phyloP scores from a whole-genome alignment of 768 basidiomycete species.

The Lactifluus pinguis region DNA sequence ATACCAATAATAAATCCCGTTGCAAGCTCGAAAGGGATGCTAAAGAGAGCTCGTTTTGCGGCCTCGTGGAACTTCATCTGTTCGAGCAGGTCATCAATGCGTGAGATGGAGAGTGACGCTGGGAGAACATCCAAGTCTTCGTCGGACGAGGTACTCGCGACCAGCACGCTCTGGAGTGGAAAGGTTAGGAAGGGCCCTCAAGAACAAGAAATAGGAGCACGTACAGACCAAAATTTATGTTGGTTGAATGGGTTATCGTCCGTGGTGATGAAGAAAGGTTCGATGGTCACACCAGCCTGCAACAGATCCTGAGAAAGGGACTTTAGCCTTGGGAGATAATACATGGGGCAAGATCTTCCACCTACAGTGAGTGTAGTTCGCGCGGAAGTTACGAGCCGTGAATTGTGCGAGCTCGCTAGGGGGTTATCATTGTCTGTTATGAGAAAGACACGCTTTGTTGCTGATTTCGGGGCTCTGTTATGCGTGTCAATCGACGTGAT shows the following conservation, averaged over 20 bases:
- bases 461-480: constrained; percentile 70
- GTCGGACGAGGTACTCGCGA: constrained; percentile 46
- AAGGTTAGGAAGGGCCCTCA: not conserved
- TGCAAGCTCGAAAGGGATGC: constrained; percentile 70
- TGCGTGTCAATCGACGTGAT: not conserved
- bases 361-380: constrained; percentile 61
- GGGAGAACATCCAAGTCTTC: constrained; percentile 42
- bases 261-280: constrained; percentile 84
- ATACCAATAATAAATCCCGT: constrained; percentile 67
- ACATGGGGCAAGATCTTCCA: constrained; percentile 4
- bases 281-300: constrained; percentile 68
- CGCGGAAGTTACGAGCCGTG: constrained; percentile 58
- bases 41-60: constrained; percentile 77
- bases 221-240: constrained; percentile 70
- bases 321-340: not conserved
- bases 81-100: constrained; percentile 65
- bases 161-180: constrained; percentile 46
- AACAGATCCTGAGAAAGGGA: constrained; percentile 53
- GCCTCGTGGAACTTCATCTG: constrained; percentile 79
- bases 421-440: constrained; percentile 89
- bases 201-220: constrained; percentile 20
- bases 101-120: constrained; percentile 64
- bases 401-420: constrained; percentile 42
- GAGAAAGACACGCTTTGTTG: constrained; percentile 86
- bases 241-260: constrained; percentile 59